Conservation (phyloP, 2,329 filamentous ascomycete genomes). For the Cadophora malorum region DNA sequence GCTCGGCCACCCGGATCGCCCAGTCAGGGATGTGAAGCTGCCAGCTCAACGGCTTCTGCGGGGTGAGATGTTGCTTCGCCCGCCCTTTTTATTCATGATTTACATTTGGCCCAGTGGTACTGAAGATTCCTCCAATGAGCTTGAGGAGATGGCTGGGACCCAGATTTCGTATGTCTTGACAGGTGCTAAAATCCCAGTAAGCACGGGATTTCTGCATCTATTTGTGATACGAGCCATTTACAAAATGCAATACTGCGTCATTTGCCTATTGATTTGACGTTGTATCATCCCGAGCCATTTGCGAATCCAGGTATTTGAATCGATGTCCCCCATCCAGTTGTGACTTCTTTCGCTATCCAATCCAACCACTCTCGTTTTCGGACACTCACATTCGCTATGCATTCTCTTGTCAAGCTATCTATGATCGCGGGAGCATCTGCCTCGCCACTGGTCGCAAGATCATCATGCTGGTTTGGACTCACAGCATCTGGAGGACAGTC, state of each 20-base stretch:
- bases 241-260: slow-evolving; percentile 4
- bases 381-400: slow-evolving; percentile 27
- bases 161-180: neutral
- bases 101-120: neutral
- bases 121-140: slow-evolving; percentile 4
- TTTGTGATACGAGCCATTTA: slow-evolving; percentile 9
- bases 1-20: slow-evolving; percentile 3
- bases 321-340: neutral
- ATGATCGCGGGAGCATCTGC: slow-evolving; percentile 47
- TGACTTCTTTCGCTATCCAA: neutral
- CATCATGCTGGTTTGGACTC: slow-evolving; percentile 59
- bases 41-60: neutral
- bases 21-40: neutral
- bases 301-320: neutral
- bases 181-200: slow-evolving; percentile 12
- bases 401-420: slow-evolving; percentile 25
- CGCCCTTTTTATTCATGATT: slow-evolving; percentile 1
- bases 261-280: neutral
- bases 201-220: slow-evolving; percentile 9
- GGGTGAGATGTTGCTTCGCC: neutral
- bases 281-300: neutral
- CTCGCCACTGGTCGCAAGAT: slow-evolving; percentile 45
- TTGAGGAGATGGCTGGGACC: neutral
- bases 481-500: slow-evolving; percentile 55
- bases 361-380: slow-evolving; percentile 20